Percentiles rank a stretch among this genome's conserved stretches.
phyloP scores from a whole-genome alignment of 2,329 filamentous ascomycete species.

The Fusarium poae region DNA sequence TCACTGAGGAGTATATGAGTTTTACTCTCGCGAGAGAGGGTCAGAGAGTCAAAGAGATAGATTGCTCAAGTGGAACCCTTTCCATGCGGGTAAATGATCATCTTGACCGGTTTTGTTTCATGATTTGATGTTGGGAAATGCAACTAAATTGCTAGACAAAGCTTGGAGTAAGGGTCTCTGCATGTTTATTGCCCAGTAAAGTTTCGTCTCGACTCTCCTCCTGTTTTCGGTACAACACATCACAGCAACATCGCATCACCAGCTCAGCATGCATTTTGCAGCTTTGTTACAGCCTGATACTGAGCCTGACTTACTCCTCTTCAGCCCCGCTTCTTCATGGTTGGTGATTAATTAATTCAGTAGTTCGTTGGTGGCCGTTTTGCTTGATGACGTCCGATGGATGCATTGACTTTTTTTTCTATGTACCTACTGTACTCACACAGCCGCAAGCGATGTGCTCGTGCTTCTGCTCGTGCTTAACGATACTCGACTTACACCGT shows the following conservation, averaged over 20 bases:
- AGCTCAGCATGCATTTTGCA: conserved; percentile 1
- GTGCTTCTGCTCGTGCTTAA: background rate
- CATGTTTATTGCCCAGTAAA: conserved; percentile 18
- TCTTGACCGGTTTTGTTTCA: conserved; percentile 12
- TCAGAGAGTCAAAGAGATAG: conserved; percentile 8
- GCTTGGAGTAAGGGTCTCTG: conserved; percentile 14
- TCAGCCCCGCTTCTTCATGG: conserved; percentile 21
- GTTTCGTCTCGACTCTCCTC: conserved; percentile 10
- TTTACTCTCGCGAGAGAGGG: conserved; percentile 2
- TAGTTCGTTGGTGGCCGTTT: conserved; percentile 15
- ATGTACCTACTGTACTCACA: too few relatives aligned
- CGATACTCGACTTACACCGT: conserved; percentile 6
- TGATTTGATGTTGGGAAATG: conserved; percentile 7
- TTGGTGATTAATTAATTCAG: too few relatives aligned
- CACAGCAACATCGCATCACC: background rate
- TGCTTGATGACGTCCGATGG: conserved; percentile 29
- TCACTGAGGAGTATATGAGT: background rate
- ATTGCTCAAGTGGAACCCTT: conserved; percentile 10
- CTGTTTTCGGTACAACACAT: background rate
- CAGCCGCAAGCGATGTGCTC: background rate
- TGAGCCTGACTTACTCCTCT: conserved; percentile 1
- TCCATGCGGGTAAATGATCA: conserved; percentile 20
- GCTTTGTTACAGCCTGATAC: conserved; percentile 16
- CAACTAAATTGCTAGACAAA: conserved; percentile 26
- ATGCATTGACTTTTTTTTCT: conserved; percentile 27